Evolutionary conservation across 371 early-diverging fungal species (phyloP), one percentile per base, ranked within the genome.

Genomic region (Syncephalastrum contaminatum): DNA sequence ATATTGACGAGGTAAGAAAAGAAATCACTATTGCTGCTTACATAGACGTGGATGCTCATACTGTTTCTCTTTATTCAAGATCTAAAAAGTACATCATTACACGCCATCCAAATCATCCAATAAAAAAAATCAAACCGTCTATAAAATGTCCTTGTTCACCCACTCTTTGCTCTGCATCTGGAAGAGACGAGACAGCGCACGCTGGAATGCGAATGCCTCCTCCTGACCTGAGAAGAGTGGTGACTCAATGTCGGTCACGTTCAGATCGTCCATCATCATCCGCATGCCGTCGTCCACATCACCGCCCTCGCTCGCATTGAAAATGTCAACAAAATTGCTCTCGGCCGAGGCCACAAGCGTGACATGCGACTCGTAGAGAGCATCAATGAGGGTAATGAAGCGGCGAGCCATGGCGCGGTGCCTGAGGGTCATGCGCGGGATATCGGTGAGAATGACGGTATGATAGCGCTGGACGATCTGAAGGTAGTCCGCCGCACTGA

Each of bases 191-290:
- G 92, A 92, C 41, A 95, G 69, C 2, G 96, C 94, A 51, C 98
- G 80, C 65, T 91, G 89, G 59, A 96, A 95, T n/a, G 98, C 97
- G 85, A 97, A 97, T 8, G 88, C 83, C 64, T 96, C 98, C 67
- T 97, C 98, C 46, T 92, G 90, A 13, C 93, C 95, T 8, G 90
- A 83, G 65, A 91, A 90, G 39, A 92, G 79, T 0, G 89, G 81
- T 19, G 83, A 85, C 41, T 80, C 73, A 50, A 78, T 62, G 56
- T 80, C 73, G 20, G 74, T 67, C 4, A 78, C 62, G 40, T 75
- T 66, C 36, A 63, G 56, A n/a, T 60, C 58, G 60, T 77, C 76
- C 56, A 71, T 64, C 64, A 70, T 63, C n/a, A 64, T 54, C 3
- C 70, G 64, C 73, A 73, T 66, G 10, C 68, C 59, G 24, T 66